These are phyloP conservation scores for Penicillium steckii DNA, from an alignment of 495 filamentous ascomycete species.

Conservation along the genomic window DNA sequence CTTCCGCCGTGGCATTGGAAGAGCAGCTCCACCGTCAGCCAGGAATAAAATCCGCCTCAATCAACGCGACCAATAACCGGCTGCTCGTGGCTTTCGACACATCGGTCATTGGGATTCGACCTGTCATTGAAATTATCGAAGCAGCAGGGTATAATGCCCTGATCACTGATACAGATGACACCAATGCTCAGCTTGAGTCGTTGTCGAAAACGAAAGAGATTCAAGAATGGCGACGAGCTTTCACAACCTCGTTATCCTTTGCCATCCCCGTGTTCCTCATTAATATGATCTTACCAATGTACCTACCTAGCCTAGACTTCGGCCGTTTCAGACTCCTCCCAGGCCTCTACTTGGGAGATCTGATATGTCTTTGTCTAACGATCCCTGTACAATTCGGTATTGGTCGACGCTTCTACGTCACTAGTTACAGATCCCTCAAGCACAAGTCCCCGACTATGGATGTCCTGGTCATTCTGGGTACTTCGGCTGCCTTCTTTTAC, in stretches of 20 bases:
- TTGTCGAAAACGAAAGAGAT: conserved; percentile 96
- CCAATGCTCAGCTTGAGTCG: conserved; percentile 94
- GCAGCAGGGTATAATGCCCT: conserved; percentile 80
- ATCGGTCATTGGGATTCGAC: conserved; percentile 69
- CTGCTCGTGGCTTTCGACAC: conserved; percentile 70
- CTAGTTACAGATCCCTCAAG: conserved; percentile 85
- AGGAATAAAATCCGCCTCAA: conserved; percentile 70
- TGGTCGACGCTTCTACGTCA: conserved; percentile 86
- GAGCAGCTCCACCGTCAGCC: conserved; percentile 59
- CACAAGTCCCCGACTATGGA: conserved; percentile 97
- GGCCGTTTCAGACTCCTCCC: conserved; percentile 61
- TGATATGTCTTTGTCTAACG: conserved; percentile 79
- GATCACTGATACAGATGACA: conserved; percentile 87
- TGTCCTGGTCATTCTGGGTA: conserved; percentile 90
- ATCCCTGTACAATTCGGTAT: conserved; percentile 96
- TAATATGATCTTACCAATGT: conserved; percentile 89
- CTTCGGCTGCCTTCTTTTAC: conserved; percentile 97
- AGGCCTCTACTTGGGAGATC: conserved; percentile 84
- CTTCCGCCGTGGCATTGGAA: conserved; percentile 70
- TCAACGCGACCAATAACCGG: conserved; percentile 67
- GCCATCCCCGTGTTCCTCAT: conserved; percentile 90
- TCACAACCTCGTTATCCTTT: conserved; percentile 71
- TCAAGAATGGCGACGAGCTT: conserved; percentile 82
- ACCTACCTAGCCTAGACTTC: conserved; percentile 67
- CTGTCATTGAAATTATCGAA: conserved; percentile 81